These are phyloP conservation scores for Escallonia herrerae DNA, from an alignment of 129 eudicot genomes.

Conservation along the genomic window DNA sequence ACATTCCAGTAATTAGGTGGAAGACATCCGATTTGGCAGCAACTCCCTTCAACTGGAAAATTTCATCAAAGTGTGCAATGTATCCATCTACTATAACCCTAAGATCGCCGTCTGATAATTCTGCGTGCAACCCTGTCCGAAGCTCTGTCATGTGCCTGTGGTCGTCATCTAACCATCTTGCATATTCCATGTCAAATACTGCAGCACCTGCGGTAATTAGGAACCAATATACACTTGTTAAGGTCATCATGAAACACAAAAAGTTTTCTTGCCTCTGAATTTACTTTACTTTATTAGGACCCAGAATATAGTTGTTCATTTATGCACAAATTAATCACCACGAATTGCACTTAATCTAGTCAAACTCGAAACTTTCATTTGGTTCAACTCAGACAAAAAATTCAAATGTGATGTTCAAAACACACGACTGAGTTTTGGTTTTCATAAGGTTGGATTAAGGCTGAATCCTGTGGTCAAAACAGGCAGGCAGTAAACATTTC, in stretches of 20 bases:
- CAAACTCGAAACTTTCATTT: background rate
- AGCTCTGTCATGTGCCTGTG: slow-evolving; percentile 77
- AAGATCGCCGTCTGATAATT: slow-evolving; percentile 68
- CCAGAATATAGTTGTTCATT: background rate
- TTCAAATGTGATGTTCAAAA: background rate
- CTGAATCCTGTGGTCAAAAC: background rate
- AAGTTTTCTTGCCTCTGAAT: too few species aligned
- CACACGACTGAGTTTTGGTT: background rate
- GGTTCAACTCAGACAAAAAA: too few species aligned
- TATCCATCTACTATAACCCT: slow-evolving; percentile 67
- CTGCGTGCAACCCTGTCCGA: slow-evolving; percentile 75
- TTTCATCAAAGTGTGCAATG: slow-evolving; percentile 81
- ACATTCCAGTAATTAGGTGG: slow-evolving; percentile 84
- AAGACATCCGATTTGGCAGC: slow-evolving; percentile 89
- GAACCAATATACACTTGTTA: background rate
- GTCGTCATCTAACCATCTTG: slow-evolving; percentile 91
- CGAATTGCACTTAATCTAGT: background rate
- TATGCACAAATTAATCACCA: too few species aligned
- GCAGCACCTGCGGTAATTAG: slow-evolving; percentile 61
- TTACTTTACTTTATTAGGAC: background rate
- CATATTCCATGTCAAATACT: slow-evolving; percentile 89
- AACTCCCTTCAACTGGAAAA: slow-evolving; percentile 60
- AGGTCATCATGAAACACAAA: too few species aligned
- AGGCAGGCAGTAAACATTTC: background rate
- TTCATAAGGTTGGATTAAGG: background rate